Evolutionary conservation across 768 basidiomycete species (phyloP).

Genomic region (Gloeopeniophorella convolvens): DNA sequence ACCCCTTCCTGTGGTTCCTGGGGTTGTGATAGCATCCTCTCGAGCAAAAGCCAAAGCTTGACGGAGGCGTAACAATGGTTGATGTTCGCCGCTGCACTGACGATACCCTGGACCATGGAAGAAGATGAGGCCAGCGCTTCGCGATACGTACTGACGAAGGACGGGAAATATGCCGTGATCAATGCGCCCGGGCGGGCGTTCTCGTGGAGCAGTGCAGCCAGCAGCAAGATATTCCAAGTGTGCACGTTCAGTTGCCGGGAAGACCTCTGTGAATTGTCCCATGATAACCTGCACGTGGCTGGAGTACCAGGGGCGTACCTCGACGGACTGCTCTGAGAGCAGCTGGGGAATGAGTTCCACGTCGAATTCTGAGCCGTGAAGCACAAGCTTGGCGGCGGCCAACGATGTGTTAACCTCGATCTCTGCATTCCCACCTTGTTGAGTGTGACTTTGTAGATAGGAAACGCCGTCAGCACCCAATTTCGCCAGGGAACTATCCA

Average conservation of each 20-base stretch:
- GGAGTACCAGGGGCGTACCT: not conserved
- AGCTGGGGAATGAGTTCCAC: constrained; percentile 35
- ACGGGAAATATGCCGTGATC: constrained; percentile 44
- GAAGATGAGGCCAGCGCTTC: constrained; percentile 27
- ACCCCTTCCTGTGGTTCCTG: constrained; percentile 5
- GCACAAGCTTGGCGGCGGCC: constrained; percentile 44
- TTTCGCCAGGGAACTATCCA: constrained; percentile 2
- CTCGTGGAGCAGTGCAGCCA: constrained; percentile 43
- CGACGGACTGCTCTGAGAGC: constrained; percentile 27
- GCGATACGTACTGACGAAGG: constrained; percentile 45
- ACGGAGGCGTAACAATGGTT: constrained; percentile 64
- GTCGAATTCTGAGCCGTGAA: constrained; percentile 40
- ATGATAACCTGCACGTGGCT: not conserved
- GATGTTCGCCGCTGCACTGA: constrained; percentile 43
- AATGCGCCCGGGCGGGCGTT: constrained; percentile 32
- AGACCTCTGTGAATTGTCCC: constrained; percentile 1
- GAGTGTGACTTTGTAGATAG: constrained; percentile 25
- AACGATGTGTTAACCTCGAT: constrained; percentile 45
- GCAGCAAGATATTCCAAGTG: constrained; percentile 58
- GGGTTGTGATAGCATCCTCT: constrained; percentile 29
- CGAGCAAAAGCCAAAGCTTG: constrained; percentile 65
- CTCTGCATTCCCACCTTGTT: constrained; percentile 35
- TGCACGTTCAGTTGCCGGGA: constrained; percentile 36
- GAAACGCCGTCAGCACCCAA: constrained; percentile 14
- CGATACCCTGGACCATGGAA: constrained; percentile 32